These are phyloP conservation scores for Elsinoe australis DNA, from an alignment of 2,329 filamentous ascomycete genomes.

Conservation along the genomic window DNA sequence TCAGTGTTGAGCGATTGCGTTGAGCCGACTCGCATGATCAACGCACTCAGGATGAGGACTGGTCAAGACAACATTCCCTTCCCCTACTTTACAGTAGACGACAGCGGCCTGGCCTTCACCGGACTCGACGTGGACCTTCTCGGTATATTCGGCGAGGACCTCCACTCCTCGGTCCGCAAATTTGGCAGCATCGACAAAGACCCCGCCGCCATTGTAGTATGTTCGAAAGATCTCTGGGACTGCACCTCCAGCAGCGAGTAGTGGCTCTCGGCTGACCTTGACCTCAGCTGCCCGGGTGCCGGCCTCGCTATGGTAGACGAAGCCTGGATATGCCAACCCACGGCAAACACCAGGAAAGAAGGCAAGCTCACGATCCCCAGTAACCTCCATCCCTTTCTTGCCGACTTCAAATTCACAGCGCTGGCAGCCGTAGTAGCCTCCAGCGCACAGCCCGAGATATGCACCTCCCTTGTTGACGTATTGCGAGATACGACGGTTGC, in stretches of 20 bases:
- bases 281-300: constrained; percentile 69
- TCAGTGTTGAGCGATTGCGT: constrained; percentile 14
- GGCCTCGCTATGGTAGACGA: constrained; percentile 80
- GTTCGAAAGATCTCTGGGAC: constrained; percentile 58
- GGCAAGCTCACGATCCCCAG: constrained; percentile 73
- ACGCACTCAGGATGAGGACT: constrained; percentile 87
- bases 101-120: constrained; percentile 69
- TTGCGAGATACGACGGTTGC: constrained; percentile 74
- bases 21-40: not conserved
- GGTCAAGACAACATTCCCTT: constrained; percentile 71
- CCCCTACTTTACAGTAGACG: constrained; percentile 73
- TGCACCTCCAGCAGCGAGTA: constrained; percentile 42
- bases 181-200: constrained; percentile 73
- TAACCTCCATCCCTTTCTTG: constrained; percentile 69
- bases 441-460: constrained; percentile 89
- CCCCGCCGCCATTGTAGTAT: constrained; percentile 92
- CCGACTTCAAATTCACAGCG: constrained; percentile 90
- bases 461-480: constrained; percentile 78
- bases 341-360: constrained; percentile 86
- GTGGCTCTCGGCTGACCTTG: constrained; percentile 53
- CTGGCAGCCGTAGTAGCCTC: constrained; percentile 78
- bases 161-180: constrained; percentile 60
- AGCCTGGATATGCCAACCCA: constrained; percentile 80
- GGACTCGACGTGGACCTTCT: constrained; percentile 66
- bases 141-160: constrained; percentile 71